Evolutionary conservation across 2,329 filamentous ascomycete species (phyloP), one percentile per base, ranked within the genome.

Genomic region (Orbilia quercus): DNA sequence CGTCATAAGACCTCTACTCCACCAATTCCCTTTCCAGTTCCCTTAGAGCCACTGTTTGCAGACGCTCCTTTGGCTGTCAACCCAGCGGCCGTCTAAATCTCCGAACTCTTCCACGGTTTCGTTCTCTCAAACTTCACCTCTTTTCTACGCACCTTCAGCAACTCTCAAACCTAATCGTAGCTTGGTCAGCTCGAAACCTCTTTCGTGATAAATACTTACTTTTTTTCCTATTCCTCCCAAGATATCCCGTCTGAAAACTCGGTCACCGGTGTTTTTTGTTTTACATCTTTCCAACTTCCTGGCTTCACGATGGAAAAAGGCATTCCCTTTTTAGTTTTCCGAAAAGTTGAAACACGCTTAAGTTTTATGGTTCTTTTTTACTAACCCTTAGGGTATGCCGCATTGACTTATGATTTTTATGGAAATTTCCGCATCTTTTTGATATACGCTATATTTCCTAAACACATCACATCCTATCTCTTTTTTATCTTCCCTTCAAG

Each of bases 1-100:
- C 57, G 70, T 7, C 16, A 36, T 12, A 69, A 63, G 57, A 69
- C 57, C 6, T 50, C 55, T 28, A 64, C 44, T 3, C 57, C 51
- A 16, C 62, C 57, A 48, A 36, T 65, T 11, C 42, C 60, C 6
- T 74, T 64, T 14, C 62, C 55, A 28, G 70, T 64, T 4, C 70
- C 70, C 2, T 25, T 74, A 5, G 64, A 74, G 36, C 70, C 70
- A 3, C 64, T 74, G 11, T 74, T 69, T 20, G 69, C 54, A 6
- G 69, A 73, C 36, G 45, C 60, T 16, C 69, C 53, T 1, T 45
- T 73, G 18, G 62, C 36, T 12, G 69, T 58, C 16, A 60, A 65
- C 44, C 60, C 54, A 18, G 53, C 60, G 2, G 53, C 60, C 20
- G 60, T 73, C 31, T 73, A 73, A 40, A 47, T 2, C n/a, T 20